Percentiles rank a stretch among this genome's conserved stretches.
These are phyloP conservation scores for Immersiella caudata DNA, from an alignment of 495 filamentous ascomycete genomes.

Conservation along the genomic window DNA sequence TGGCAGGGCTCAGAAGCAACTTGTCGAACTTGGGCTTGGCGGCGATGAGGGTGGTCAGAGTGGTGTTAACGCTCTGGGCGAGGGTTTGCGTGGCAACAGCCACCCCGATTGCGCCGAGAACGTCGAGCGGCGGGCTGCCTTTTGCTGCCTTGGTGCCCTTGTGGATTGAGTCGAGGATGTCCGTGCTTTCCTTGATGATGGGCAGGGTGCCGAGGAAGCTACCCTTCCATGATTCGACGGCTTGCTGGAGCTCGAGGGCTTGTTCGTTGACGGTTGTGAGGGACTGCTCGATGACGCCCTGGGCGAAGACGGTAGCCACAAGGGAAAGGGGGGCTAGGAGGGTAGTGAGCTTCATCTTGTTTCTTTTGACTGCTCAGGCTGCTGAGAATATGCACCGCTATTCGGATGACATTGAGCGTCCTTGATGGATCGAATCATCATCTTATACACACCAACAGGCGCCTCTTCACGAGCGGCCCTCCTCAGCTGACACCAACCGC, in stretches of 20 bases:
- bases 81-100: conserved; percentile 33
- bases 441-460: not conserved
- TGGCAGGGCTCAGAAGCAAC: conserved; percentile 36
- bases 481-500: not conserved
- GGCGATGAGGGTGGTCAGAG: conserved; percentile 32
- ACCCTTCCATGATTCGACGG: conserved; percentile 33
- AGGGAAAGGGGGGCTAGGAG: conserved; percentile 30
- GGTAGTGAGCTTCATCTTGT: conserved; percentile 29
- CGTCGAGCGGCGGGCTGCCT: conserved; percentile 21
- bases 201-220: conserved; percentile 31
- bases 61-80: conserved; percentile 29
- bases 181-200: conserved; percentile 34
- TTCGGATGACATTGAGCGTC: not conserved
- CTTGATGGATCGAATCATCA: not conserved
- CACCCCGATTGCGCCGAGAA: conserved; percentile 29
- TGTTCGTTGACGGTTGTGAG: conserved; percentile 32
- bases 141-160: conserved; percentile 36
- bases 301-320: conserved; percentile 26
- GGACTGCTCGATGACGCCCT: conserved; percentile 35
- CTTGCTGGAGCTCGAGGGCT: conserved; percentile 35
- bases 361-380: not conserved
- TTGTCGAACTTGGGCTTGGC: conserved; percentile 42
- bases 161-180: conserved; percentile 38
- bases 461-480: conserved; percentile 12
- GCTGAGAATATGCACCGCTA: too few relatives aligned